These are phyloP conservation scores for Nicotiana knightiana DNA, from an alignment of 257 asterid genomes.

Conservation along the genomic window DNA sequence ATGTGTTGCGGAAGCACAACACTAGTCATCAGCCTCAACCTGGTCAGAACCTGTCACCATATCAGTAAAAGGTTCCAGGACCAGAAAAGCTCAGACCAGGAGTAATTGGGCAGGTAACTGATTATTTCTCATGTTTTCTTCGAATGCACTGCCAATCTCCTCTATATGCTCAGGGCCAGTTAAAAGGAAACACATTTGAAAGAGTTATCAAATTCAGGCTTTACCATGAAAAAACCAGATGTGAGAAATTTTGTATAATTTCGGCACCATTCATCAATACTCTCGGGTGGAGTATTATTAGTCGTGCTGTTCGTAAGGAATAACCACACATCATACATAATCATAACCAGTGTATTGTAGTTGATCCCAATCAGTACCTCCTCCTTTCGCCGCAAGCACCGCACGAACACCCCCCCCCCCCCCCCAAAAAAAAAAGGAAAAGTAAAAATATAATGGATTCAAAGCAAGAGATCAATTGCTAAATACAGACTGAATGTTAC, in stretches of 20 bases:
- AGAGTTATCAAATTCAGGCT: neutral
- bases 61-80: neutral
- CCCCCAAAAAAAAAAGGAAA: no score
- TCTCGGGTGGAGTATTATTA: no score
- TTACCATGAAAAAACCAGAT: neutral
- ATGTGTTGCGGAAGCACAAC: neutral
- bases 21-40: neutral
- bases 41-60: neutral
- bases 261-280: no score
- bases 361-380: no score
- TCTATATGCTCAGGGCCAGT: neutral
- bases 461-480: neutral
- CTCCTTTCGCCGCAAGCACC: neutral
- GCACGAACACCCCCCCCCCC: no score
- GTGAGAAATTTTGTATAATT: neutral
- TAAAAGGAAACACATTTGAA: neutral
- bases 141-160: neutral
- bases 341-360: neutral
- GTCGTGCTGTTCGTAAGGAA: neutral
- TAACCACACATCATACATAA: neutral
- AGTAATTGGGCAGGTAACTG: neutral
- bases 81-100: neutral
- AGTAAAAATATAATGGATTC: neutral
- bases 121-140: neutral
- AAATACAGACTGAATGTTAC: neutral